phyloP scores from a whole-genome alignment of 2,329 filamentous ascomycete species.

The Aureobasidium lini region DNA sequence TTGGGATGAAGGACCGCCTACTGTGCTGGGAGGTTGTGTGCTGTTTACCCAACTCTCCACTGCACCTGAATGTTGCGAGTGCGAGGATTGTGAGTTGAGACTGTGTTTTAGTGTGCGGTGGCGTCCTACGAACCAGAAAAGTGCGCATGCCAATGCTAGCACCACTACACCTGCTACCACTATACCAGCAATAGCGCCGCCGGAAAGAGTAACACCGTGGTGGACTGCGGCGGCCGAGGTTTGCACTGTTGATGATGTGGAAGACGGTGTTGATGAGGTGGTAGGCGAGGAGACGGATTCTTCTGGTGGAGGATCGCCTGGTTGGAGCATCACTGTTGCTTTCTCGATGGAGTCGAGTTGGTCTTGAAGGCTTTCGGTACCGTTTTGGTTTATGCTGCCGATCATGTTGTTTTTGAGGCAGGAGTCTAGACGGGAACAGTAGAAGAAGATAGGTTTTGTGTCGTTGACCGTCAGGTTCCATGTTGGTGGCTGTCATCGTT shows the following conservation, averaged over 20 bases:
- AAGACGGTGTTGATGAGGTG: slow-evolving; percentile 18
- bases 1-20: neutral
- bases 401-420: slow-evolving; percentile 64
- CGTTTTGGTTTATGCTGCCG: slow-evolving; percentile 61
- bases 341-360: slow-evolving; percentile 20
- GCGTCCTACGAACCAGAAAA: slow-evolving; percentile 58
- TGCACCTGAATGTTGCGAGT: neutral
- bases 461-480: slow-evolving; percentile 46
- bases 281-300: slow-evolving; percentile 23
- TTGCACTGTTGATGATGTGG: slow-evolving; percentile 14
- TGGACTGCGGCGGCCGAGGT: slow-evolving; percentile 16
- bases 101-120: slow-evolving; percentile 13
- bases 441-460: slow-evolving; percentile 59
- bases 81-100: neutral
- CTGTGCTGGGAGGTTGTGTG: neutral
- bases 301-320: slow-evolving; percentile 33
- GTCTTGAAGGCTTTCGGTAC: slow-evolving; percentile 20
- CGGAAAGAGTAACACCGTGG: slow-evolving; percentile 22
- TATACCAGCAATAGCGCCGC: slow-evolving; percentile 42
- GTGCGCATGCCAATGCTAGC: slow-evolving; percentile 51
- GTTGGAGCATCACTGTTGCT: slow-evolving; percentile 27
- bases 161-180: slow-evolving; percentile 57
- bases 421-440: slow-evolving; percentile 60
- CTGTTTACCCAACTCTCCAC: slow-evolving; percentile 3
- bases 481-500: slow-evolving; percentile 16